phyloP scores from a whole-genome alignment of 1,139 yeast species.

The Yamadazyma membranifaciens region DNA sequence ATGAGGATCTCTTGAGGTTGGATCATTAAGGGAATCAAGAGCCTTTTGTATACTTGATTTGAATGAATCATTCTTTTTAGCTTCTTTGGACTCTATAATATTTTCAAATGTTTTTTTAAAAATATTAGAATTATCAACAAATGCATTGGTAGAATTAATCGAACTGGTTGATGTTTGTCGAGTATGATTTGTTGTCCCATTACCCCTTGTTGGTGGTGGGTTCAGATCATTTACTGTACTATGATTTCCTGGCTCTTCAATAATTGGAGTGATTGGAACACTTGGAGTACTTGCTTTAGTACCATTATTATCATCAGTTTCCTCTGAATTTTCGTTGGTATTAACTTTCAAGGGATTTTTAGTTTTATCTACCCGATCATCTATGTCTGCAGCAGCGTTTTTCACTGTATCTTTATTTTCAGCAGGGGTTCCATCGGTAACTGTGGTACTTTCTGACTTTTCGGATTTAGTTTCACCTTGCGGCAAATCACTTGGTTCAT shows the following conservation, averaged over 20 bases:
- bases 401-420: neutral
- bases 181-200: conserved; percentile 9
- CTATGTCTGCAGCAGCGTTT: neutral
- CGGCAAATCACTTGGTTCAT: neutral
- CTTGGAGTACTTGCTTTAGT: neutral
- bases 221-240: conserved; percentile 4
- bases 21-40: conserved; percentile 31
- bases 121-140: conserved; percentile 37
- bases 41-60: conserved; percentile 34
- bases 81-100: conserved; percentile 37
- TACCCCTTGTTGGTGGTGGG: conserved; percentile 7
- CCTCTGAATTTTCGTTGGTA: neutral
- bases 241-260: conserved; percentile 13
- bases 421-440: neutral
- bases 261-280: conserved; percentile 12
- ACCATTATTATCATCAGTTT: too few species aligned
- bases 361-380: conserved; percentile 1
- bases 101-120: conserved; percentile 40
- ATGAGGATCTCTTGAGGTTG: conserved; percentile 31
- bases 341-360: neutral
- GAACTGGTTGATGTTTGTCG: conserved; percentile 25
- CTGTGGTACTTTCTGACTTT: neutral
- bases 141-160: conserved; percentile 23
- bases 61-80: conserved; percentile 38
- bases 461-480: neutral